Evolutionary conservation across 768 basidiomycete genomes (phyloP), one percentile per base, ranked within the genome.

Genomic region (Boletus sp.): DNA sequence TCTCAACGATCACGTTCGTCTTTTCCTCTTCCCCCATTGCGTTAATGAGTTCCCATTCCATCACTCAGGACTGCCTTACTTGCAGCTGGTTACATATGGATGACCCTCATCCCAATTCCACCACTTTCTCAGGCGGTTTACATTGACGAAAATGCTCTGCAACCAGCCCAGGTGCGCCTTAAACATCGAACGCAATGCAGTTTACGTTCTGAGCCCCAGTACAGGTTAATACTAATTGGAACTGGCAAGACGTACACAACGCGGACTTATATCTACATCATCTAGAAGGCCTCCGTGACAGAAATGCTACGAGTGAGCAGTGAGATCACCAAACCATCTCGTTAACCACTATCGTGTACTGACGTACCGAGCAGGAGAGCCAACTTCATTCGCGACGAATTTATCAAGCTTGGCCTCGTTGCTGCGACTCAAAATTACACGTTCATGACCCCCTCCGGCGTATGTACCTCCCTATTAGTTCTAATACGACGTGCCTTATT

Each of bases 71-170:
- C 80, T 3, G 44, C 75, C 5, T 73, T 97, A 28, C 80, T 92
- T 51, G 51, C 78, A 28, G 73, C 76, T 5, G 94, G 94, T 12
- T 85, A 92, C 70, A 48, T 83, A n/a, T 98, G 94, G 93, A 81
- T 97, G 73, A 61, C 87, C n/a, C 73, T 82, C 6, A 77, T 97
- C 51, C 95, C 95, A 4, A 78, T 80, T 12, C 76, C 84, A 6
- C 74, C 74, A 1, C 77, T 95, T 5, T 86, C 84, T 17, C 80
- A 84, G 60, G 71, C 75, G 9, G 90, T 86, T 9, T 96, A 93
- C 68, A 89, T 96, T 49, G 94, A 96, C 70, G 97, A 99, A 75
- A 97, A 98, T 70, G 96, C 97, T 1, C 74, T 99, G 18, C 92
- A 95, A 66, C 95, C 97, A 10, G 87, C 83, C 6, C 94, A 96